Percentiles rank a stretch among this genome's conserved stretches.
Conservation (phyloP, 495 filamentous ascomycete species). For the Penicillium pancosmium region DNA sequence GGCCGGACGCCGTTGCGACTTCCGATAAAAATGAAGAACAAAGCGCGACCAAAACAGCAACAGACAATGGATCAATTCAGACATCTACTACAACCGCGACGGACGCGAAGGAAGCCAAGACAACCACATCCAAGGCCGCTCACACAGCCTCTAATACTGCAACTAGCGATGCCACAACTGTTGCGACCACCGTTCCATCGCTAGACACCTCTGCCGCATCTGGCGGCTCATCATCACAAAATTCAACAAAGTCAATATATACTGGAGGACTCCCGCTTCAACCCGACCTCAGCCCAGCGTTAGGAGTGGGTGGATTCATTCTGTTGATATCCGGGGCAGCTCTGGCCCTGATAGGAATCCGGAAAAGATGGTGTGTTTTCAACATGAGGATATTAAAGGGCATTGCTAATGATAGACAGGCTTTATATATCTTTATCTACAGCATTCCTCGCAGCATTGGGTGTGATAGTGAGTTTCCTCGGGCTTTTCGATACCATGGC, state of each 20-base stretch:
- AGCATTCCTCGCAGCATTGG: conserved; percentile 70
- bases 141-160: conserved; percentile 22
- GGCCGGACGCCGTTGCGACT: conserved; percentile 9
- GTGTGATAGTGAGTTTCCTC: conserved; percentile 60
- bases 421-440: conserved; percentile 81
- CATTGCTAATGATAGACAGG: conserved; percentile 31
- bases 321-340: conserved; percentile 69
- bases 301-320: conserved; percentile 77
- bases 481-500: neutral
- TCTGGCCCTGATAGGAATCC: conserved; percentile 80
- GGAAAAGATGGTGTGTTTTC: conserved; percentile 65
- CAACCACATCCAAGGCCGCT: conserved; percentile 18
- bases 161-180: conserved; percentile 13
- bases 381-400: neutral
- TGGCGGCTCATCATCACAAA: conserved; percentile 9
- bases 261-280: conserved; percentile 63
- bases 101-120: conserved; percentile 9
- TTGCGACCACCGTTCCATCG: conserved; percentile 24
- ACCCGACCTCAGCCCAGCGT: conserved; percentile 76
- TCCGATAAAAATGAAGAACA: conserved; percentile 13
- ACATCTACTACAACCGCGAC: conserved; percentile 21
- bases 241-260: conserved; percentile 25
- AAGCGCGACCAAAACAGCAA: conserved; percentile 16
- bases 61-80: conserved; percentile 12
- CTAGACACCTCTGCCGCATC: conserved; percentile 19